phyloP scores from a whole-genome alignment of 2,329 filamentous ascomycete species.

The Cadophora sp. region DNA sequence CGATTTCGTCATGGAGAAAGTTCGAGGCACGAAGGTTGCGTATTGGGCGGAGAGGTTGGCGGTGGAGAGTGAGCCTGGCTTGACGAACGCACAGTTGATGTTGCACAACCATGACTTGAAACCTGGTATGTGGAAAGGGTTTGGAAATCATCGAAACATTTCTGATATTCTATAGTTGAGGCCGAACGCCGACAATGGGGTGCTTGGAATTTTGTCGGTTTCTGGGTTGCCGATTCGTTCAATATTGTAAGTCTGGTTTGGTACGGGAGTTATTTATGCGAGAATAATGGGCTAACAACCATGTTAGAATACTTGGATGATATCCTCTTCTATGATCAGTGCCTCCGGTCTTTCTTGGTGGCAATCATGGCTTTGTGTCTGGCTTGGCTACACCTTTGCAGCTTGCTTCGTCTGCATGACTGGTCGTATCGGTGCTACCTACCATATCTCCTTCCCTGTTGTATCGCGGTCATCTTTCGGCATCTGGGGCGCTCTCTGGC shows the following conservation, averaged over 20 bases:
- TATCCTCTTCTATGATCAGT: slow-evolving; percentile 82
- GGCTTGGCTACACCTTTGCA: slow-evolving; percentile 83
- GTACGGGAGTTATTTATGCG: no score
- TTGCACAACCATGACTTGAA: slow-evolving; percentile 86
- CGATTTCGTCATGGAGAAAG: slow-evolving; percentile 50
- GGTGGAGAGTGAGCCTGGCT: slow-evolving; percentile 76
- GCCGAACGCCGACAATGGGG: slow-evolving; percentile 82
- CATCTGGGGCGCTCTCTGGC: slow-evolving; percentile 89
- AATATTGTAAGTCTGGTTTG: slow-evolving; percentile 64
- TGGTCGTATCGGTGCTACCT: slow-evolving; percentile 83
- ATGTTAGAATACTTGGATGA: slow-evolving; percentile 86
- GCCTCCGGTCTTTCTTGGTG: slow-evolving; percentile 78
- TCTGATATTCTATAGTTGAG: slow-evolving; percentile 62
- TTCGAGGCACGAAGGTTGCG: slow-evolving; percentile 38
- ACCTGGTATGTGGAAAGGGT: slow-evolving; percentile 50
- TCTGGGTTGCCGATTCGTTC: slow-evolving; percentile 86
- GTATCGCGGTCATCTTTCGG: slow-evolving; percentile 81
- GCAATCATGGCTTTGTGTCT: slow-evolving; percentile 90
- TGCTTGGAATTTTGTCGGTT: slow-evolving; percentile 85
- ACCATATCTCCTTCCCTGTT: slow-evolving; percentile 90
- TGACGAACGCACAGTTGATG: slow-evolving; percentile 82
- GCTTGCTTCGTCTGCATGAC: slow-evolving; percentile 78
- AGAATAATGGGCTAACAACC: slow-evolving; percentile 16
- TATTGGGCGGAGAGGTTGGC: slow-evolving; percentile 64
- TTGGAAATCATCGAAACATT: slow-evolving; percentile 35